Base-by-base conservation (phyloP, 306 rosid species). In the Pyrus bretschneideri region DNA sequence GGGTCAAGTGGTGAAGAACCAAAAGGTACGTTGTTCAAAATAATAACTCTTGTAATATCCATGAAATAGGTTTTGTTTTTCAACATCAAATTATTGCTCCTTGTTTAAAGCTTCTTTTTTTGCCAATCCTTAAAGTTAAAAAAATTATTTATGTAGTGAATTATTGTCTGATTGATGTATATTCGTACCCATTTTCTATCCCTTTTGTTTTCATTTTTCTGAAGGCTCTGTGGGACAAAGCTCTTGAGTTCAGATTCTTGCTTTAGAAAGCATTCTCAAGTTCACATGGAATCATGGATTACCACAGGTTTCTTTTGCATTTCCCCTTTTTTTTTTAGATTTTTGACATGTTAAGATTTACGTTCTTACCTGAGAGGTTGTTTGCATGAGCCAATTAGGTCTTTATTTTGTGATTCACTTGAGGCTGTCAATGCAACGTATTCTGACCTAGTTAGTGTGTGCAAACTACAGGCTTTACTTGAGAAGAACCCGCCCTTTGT, bases 171-270 rank as follows among this genome's bases (percentile, higher is more conserved):
- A 11, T 70, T 40, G 80, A 70, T 25, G 9, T 21, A 49, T 51
- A 12, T 51, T 27, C 14, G 59, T 57, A 54, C 22, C 19, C 38
- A 19, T 33, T 14, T 66, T 30, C 4, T 29, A 11, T 17, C 17
- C 18, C 74, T 31, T 58, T 25, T 73, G 3, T 49, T 69, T 62
- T 6, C 27, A 30, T 81, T 86, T 49, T 29, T 69, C 25, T 79
- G 67, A 70, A 94, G 98, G 91, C 84, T 31, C 84, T 94, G 31
- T 94, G 98, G 97, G 91, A 91, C 88, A 92, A 88, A 85, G 87
- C 91, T 83, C 95, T 94, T 33, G 98, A 92, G 87, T 82, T 94
- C 59, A 86, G 97, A 66, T 84, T 92, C 83, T 80, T 90, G 74
- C 89, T 94, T 83, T 96, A 94, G 86, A 94, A 90, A 76, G 86